Conservation (phyloP, 2,329 filamentous ascomycete species). For the Microsporum audouinii region DNA sequence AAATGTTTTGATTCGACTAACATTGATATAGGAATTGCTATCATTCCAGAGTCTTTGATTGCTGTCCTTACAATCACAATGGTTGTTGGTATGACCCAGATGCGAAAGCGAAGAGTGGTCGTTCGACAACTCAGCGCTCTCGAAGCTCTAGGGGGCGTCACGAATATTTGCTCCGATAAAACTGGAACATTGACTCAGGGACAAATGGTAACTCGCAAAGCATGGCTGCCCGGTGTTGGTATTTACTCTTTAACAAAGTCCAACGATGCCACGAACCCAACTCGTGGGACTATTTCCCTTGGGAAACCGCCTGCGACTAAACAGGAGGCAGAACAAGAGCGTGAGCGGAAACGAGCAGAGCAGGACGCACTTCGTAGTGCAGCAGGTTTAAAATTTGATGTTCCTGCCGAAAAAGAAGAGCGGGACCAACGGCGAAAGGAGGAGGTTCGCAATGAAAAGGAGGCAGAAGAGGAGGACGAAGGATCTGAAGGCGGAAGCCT, state of each 20-base stretch:
- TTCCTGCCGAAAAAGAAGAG: slow-evolving; percentile 41
- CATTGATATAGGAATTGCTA: slow-evolving; percentile 37
- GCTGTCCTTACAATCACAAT: slow-evolving; percentile 53
- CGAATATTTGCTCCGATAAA: slow-evolving; percentile 48
- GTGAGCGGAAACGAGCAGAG: slow-evolving; percentile 33
- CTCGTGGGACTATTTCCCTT: slow-evolving; percentile 37
- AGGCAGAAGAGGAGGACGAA: slow-evolving; percentile 14
- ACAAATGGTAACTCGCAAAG: slow-evolving; percentile 50
- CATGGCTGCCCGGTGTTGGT: slow-evolving; percentile 44
- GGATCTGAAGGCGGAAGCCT: slow-evolving; percentile 14
- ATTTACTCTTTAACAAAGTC: slow-evolving; percentile 43
- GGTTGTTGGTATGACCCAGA: slow-evolving; percentile 44
- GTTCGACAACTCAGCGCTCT: slow-evolving; percentile 44
- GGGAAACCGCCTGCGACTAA: slow-evolving; percentile 23
- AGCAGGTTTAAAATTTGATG: slow-evolving; percentile 50
- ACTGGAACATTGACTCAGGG: slow-evolving; percentile 45
- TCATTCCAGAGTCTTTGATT: slow-evolving; percentile 54
- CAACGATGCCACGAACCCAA: slow-evolving; percentile 46
- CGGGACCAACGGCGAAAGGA: slow-evolving; percentile 21
- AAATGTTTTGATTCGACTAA: slow-evolving; percentile 13
- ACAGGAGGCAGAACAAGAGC: slow-evolving; percentile 23
- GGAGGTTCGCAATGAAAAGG: slow-evolving; percentile 16
- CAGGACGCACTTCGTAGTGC: slow-evolving; percentile 50
- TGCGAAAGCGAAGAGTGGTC: slow-evolving; percentile 44
- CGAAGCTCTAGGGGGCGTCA: slow-evolving; percentile 47